These are phyloP conservation scores for Fomitopsis pulvina DNA, from an alignment of 768 basidiomycete species.

Conservation along the genomic window DNA sequence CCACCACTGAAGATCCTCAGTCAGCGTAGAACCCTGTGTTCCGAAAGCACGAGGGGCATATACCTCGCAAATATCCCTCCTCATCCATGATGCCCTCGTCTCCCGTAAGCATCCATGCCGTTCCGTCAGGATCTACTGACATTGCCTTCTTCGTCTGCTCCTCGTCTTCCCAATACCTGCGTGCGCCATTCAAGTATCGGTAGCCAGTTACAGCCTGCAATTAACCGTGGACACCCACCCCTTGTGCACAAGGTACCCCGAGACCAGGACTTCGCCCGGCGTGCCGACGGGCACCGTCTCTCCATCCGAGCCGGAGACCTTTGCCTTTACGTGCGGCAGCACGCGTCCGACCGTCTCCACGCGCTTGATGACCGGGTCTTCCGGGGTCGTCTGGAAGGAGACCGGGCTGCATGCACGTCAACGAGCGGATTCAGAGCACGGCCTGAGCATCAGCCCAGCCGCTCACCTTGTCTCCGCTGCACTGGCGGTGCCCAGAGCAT, in stretches of 20 bases:
- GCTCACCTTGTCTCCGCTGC: conserved; percentile 60
- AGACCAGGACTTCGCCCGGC: conserved; percentile 67
- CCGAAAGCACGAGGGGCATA: conserved; percentile 17
- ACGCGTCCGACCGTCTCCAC: conserved; percentile 79
- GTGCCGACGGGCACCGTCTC: conserved; percentile 63
- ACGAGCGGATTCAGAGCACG: not conserved
- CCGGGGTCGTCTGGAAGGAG: conserved; percentile 71
- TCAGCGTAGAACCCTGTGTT: not conserved
- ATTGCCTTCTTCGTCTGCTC: conserved; percentile 58
- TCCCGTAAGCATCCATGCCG: conserved; percentile 78
- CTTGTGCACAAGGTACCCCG: conserved; percentile 76
- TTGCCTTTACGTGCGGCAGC: conserved; percentile 73
- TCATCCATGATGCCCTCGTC: conserved; percentile 79
- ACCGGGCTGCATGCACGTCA: conserved; percentile 48
- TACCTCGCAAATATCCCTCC: conserved; percentile 72
- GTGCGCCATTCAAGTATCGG: not conserved
- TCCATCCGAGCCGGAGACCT: conserved; percentile 53
- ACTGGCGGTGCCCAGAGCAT: not conserved
- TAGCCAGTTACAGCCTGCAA: not conserved
- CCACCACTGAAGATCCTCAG: conserved; percentile 49
- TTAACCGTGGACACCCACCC: conserved; percentile 39
- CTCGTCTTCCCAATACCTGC: conserved; percentile 72
- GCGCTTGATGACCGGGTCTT: conserved; percentile 64
- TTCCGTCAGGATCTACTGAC: conserved; percentile 48
- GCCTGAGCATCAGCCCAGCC: not conserved